These are phyloP conservation scores for Eutypa lata DNA, from an alignment of 2,329 filamentous ascomycete species.

Conservation along the genomic window DNA sequence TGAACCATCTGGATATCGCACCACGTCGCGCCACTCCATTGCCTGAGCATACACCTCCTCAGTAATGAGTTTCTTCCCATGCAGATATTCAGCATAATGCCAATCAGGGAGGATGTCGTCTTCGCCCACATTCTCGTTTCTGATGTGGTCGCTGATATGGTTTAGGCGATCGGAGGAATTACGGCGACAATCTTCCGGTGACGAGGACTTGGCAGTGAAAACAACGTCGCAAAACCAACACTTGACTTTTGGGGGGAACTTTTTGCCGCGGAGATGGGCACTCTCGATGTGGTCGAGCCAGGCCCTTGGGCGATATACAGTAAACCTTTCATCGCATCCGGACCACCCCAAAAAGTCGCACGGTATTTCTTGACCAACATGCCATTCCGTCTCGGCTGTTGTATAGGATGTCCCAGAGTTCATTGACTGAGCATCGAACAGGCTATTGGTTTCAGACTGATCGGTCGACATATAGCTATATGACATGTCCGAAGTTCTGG, in stretches of 20 bases:
- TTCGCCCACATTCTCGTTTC: conserved; percentile 16
- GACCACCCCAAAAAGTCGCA: no score
- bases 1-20: neutral
- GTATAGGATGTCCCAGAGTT: no score
- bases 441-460: no score
- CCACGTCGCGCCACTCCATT: conserved; percentile 6
- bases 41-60: neutral
- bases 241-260: no score
- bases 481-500: neutral
- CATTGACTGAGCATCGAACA: no score
- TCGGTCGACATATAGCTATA: conserved; percentile 1
- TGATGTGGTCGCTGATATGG: conserved; percentile 48
- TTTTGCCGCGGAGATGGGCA: no score
- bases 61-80: conserved; percentile 6
- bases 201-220: conserved; percentile 22
- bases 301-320: no score
- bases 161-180: conserved; percentile 42
- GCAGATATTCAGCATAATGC: conserved; percentile 74
- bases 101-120: conserved; percentile 76
- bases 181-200: conserved; percentile 4
- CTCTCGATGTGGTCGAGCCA: no score
- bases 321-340: no score
- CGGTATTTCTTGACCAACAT: no score
- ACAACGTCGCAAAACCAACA: conserved; percentile 51
- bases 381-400: no score